Percentiles rank a stretch among this genome's conserved stretches.
phyloP scores from a whole-genome alignment of 106 monocot genomes.

The Allium sativum region DNA sequence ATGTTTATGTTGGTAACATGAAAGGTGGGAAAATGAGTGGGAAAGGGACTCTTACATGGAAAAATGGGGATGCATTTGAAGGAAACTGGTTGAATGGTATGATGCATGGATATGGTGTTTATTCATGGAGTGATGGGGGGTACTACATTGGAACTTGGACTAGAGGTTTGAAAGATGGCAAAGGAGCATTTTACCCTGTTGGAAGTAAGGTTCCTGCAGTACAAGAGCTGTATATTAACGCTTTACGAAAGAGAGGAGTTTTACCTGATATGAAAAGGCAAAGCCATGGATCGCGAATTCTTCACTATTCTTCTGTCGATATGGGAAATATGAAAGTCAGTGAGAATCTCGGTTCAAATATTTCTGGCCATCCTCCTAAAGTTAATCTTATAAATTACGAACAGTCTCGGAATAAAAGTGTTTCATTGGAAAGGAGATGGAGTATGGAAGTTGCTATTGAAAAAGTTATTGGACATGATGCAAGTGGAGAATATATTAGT shows the following conservation, averaged over 20 bases:
- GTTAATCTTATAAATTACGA: conserved; percentile 41
- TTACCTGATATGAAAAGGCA: conserved; percentile 73
- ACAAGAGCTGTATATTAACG: conserved; percentile 67
- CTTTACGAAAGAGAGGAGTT: conserved; percentile 67
- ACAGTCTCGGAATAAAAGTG: conserved; percentile 36
- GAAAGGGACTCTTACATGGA: conserved; percentile 84
- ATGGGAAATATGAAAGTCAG: conserved; percentile 61
- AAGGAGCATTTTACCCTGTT: conserved; percentile 78
- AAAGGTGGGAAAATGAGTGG: conserved; percentile 82
- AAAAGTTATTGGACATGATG: conserved; percentile 58
- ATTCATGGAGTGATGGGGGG: conserved; percentile 79
- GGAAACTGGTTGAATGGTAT: conserved; percentile 86
- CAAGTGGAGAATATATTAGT: conserved; percentile 22
- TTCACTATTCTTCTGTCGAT: conserved; percentile 79
- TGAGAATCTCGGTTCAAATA: conserved; percentile 21
- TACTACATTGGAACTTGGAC: conserved; percentile 96
- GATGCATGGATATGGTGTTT: conserved; percentile 95
- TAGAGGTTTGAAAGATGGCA: conserved; percentile 92
- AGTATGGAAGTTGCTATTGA: conserved; percentile 98
- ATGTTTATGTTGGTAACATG: conserved; percentile 76
- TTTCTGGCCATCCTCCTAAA: conserved; percentile 26
- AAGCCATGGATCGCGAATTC: conserved; percentile 60
- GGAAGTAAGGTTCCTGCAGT: conserved; percentile 61
- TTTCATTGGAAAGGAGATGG: conserved; percentile 88
- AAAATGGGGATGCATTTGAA: conserved; percentile 80